Evolutionary conservation across 768 basidiomycete species (phyloP).

Genomic region (Tulasnella sp.): DNA sequence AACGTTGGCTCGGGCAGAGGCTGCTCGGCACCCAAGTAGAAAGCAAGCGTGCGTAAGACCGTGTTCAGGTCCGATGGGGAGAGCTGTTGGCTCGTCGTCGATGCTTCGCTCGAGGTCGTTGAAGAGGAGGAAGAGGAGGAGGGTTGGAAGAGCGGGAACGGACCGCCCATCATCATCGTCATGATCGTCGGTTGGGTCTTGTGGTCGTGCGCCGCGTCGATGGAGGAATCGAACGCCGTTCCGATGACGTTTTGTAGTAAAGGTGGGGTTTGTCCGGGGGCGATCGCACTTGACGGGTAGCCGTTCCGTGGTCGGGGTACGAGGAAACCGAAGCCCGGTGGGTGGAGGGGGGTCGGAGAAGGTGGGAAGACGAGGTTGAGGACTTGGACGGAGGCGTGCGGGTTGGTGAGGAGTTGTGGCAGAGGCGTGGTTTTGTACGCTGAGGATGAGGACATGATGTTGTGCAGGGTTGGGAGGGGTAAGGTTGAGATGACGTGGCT

Average conservation of each 20-base stretch:
- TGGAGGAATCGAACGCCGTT: slow-evolving; percentile 42
- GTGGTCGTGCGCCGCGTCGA: slow-evolving; percentile 18
- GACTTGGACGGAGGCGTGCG: slow-evolving; percentile 72
- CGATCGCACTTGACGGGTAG: slow-evolving; percentile 25
- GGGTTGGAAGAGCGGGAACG: slow-evolving; percentile 31
- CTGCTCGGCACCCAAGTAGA: slow-evolving; percentile 31
- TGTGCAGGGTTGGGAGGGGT: slow-evolving; percentile 43
- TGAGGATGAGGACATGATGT: slow-evolving; percentile 30
- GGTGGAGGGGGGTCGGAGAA: slow-evolving; percentile 44
- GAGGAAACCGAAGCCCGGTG: slow-evolving; percentile 88
- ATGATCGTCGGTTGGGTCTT: slow-evolving; percentile 49
- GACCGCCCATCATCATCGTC: slow-evolving; percentile 86
- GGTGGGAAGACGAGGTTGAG: slow-evolving; percentile 74
- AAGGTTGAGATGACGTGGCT: slow-evolving; percentile 69
- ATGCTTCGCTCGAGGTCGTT: slow-evolving; percentile 19
- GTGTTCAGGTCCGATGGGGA: slow-evolving; percentile 12
- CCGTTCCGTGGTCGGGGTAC: slow-evolving; percentile 61
- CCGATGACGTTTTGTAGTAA: slow-evolving; percentile 88
- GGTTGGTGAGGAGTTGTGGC: slow-evolving; percentile 59
- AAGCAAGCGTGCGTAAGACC: slow-evolving; percentile 8
- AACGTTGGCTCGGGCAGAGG: slow-evolving; percentile 45
- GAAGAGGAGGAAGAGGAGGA: slow-evolving; percentile 22
- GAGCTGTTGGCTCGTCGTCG: slow-evolving; percentile 18
- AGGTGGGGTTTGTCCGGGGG: slow-evolving; percentile 29
- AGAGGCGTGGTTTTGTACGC: slow-evolving; percentile 23